These are phyloP conservation scores for Picea glauca DNA, from an alignment of 75 land plant genomes.

Conservation along the genomic window DNA sequence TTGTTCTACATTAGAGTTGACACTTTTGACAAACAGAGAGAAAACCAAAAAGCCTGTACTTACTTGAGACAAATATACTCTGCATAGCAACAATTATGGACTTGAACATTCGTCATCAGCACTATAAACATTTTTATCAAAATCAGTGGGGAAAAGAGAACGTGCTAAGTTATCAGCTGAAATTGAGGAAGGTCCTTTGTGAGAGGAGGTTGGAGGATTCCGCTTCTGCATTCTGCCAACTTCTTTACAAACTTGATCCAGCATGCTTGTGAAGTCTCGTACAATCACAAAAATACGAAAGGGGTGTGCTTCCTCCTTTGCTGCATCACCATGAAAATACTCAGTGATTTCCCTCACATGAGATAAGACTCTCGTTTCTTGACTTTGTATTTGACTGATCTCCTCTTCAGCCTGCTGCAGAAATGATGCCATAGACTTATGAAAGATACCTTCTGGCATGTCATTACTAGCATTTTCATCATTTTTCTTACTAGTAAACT, in stretches of 20 bases:
- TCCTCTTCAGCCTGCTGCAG: constrained; percentile 37
- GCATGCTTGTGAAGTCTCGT: constrained; percentile 47
- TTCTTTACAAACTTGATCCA: constrained; percentile 70
- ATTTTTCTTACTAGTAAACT: background rate
- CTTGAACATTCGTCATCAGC: constrained; percentile 34
- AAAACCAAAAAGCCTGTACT: too few species aligned
- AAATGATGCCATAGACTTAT: constrained; percentile 42
- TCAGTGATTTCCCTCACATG: constrained; percentile 55
- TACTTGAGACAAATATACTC: too few species aligned
- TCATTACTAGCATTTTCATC: background rate
- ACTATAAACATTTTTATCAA: constrained; percentile 12
- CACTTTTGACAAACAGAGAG: too few species aligned
- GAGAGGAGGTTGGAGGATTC: constrained; percentile 20
- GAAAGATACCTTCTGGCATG: constrained; percentile 34
- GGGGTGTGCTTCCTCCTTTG: constrained; percentile 50
- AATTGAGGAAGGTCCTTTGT: constrained; percentile 19
- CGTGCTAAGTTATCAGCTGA: constrained; percentile 16
- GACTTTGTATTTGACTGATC: constrained; percentile 33
- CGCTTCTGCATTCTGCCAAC: constrained; percentile 44
- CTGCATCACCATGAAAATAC: constrained; percentile 66
- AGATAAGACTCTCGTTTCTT: constrained; percentile 36
- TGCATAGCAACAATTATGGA: too few species aligned
- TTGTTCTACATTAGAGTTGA: too few species aligned
- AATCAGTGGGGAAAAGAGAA: constrained; percentile 18
- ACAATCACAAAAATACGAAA: constrained; percentile 57